Percentiles rank a stretch among this genome's conserved stretches.
phyloP scores from a whole-genome alignment of 2,329 filamentous ascomycete species.

The Ustilaginoidea virens region DNA sequence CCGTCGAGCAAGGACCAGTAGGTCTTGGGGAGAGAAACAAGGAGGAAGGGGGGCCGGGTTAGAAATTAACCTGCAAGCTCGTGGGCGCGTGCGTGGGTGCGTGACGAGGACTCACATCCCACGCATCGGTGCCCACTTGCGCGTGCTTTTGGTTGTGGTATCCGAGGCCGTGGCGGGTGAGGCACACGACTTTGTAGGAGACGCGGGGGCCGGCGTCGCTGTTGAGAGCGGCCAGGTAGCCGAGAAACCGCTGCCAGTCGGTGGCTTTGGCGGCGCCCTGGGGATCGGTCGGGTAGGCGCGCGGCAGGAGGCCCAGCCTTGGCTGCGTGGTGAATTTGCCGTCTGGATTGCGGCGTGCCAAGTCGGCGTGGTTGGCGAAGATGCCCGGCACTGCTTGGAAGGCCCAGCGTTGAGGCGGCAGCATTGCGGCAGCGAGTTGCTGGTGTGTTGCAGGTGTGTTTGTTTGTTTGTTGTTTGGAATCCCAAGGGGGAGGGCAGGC shows the following conservation, averaged over 20 bases:
- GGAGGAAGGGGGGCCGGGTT: too few species aligned
- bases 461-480: too few species aligned
- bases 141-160: conserved; percentile 31
- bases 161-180: conserved; percentile 43
- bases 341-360: conserved; percentile 11
- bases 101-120: conserved; percentile 38
- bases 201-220: conserved; percentile 21
- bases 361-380: conserved; percentile 28
- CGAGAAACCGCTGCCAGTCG: conserved; percentile 36
- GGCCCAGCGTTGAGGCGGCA: conserved; percentile 7
- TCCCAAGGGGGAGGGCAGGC: too few species aligned
- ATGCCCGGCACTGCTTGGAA: conserved; percentile 12
- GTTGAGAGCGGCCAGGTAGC: conserved; percentile 32
- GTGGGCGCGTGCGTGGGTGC: too few species aligned
- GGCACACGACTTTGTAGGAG: conserved; percentile 36
- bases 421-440: neutral
- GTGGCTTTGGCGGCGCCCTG: conserved; percentile 15
- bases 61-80: too few species aligned
- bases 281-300: conserved; percentile 28
- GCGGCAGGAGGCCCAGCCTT: conserved; percentile 38
- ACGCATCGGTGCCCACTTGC: conserved; percentile 39
- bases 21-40: conserved; percentile 13
- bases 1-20: conserved; percentile 24
- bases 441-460: too few species aligned
- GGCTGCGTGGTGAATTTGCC: conserved; percentile 23